Evolutionary conservation across 371 early-diverging fungal species (phyloP).

Genomic region (Fennellomyces sp.): DNA sequence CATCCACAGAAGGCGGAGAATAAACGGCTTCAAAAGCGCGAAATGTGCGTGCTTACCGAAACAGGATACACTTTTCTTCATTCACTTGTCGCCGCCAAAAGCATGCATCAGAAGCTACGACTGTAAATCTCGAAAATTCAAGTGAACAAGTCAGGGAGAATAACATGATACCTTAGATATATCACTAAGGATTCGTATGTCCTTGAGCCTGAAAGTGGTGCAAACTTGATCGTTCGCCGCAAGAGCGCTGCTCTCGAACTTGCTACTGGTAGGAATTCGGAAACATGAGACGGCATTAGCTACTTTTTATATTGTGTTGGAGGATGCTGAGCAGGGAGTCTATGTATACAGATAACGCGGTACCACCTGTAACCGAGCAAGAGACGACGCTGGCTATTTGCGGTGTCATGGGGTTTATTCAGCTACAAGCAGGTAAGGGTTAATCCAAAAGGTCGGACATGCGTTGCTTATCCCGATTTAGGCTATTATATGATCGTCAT

Average conservation of each 20-base stretch:
- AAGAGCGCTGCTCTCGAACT: conserved; percentile 34
- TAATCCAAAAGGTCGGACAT: background rate
- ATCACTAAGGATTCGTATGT: conserved; percentile 23
- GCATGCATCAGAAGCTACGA: conserved; percentile 19
- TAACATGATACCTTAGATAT: conserved; percentile 13
- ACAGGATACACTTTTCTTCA: too few relatives aligned
- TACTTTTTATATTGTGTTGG: background rate
- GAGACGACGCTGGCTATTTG: conserved; percentile 18
- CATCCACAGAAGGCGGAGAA: background rate
- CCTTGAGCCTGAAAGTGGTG: conserved; percentile 18
- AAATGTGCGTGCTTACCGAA: background rate
- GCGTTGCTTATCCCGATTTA: conserved; percentile 11
- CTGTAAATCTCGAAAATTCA: conserved; percentile 12
- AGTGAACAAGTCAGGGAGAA: too few relatives aligned
- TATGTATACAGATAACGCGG: conserved; percentile 14
- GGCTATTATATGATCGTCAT: conserved; percentile 70
- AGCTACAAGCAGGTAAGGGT: conserved; percentile 25
- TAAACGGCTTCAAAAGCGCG: too few relatives aligned
- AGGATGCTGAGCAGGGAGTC: background rate
- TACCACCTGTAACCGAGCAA: conserved; percentile 24
- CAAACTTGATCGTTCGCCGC: conserved; percentile 21
- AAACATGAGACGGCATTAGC: background rate
- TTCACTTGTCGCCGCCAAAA: too few relatives aligned
- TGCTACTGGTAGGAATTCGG: conserved; percentile 19
- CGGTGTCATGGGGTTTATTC: conserved; percentile 32